These are phyloP conservation scores for Cutaneotrichosporon cavernicola DNA, from an alignment of 1,284 basidiomycete genomes.

Conservation along the genomic window DNA sequence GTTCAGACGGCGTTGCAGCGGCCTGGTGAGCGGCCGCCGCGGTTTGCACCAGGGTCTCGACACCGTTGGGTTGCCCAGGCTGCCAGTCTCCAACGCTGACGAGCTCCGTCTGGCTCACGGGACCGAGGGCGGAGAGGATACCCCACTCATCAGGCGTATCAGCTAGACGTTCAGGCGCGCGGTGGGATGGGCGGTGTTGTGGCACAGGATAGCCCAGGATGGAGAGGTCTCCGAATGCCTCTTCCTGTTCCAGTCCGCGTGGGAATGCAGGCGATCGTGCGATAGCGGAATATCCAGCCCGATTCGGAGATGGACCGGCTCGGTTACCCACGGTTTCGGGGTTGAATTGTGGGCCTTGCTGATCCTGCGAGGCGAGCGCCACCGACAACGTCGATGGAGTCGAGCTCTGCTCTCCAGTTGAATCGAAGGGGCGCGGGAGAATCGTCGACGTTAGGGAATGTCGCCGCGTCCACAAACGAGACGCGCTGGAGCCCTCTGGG, in stretches of 20 bases:
- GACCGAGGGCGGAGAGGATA: neutral
- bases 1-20: neutral
- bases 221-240: neutral
- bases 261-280: neutral
- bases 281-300: neutral
- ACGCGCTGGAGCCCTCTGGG: neutral
- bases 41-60: neutral
- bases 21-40: neutral
- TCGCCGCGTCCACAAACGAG: neutral
- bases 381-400: neutral
- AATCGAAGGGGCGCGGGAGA: neutral
- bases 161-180: neutral
- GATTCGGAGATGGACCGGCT: neutral
- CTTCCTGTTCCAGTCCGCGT: neutral
- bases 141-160: conserved; percentile 1
- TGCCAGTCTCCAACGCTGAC: neutral
- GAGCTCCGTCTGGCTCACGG: neutral
- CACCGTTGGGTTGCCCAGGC: neutral
- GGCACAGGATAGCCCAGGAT: conserved; percentile 2
- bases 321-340: neutral
- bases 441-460: neutral
- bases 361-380: neutral
- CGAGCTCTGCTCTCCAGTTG: neutral
- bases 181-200: neutral
- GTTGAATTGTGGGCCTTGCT: neutral